phyloP scores from a whole-genome alignment of 805 yeast species.

The Cyberlindnera petersonii region DNA sequence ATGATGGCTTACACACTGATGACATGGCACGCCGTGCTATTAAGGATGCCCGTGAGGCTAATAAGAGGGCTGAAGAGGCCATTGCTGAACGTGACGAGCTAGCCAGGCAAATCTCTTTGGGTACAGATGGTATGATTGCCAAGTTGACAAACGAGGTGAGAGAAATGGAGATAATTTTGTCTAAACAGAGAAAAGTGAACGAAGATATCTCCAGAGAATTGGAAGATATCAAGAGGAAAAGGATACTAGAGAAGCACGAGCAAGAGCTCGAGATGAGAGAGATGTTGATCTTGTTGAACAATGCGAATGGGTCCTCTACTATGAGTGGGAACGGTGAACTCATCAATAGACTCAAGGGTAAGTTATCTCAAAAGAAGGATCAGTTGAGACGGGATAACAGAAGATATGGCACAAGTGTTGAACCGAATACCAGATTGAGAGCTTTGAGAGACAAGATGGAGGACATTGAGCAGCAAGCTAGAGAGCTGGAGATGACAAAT shows the following conservation, averaged over 20 bases:
- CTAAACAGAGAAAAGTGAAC: conserved; percentile 56
- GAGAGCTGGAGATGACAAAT: conserved; percentile 82
- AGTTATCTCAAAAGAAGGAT: conserved; percentile 36
- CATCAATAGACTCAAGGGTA: conserved; percentile 36
- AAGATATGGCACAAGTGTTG: conserved; percentile 51
- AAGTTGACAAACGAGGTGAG: conserved; percentile 55
- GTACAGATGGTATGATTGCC: conserved; percentile 70
- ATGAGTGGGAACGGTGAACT: conserved; percentile 31
- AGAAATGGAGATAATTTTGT: conserved; percentile 58
- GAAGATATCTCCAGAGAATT: conserved; percentile 58
- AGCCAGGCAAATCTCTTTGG: conserved; percentile 62
- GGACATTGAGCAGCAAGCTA: conserved; percentile 75
- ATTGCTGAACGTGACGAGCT: conserved; percentile 58
- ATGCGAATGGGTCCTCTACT: conserved; percentile 32
- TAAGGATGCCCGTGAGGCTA: conserved; percentile 49
- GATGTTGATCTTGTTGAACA: conserved; percentile 59
- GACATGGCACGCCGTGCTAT: conserved; percentile 77
- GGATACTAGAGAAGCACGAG: conserved; percentile 61
- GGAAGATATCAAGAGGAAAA: conserved; percentile 55
- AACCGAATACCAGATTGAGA: conserved; percentile 73
- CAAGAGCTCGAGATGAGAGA: conserved; percentile 77
- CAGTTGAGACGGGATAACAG: conserved; percentile 41
- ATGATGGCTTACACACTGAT: conserved; percentile 75
- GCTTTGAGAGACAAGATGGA: conserved; percentile 82
- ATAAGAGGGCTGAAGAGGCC: conserved; percentile 50